Conservation (phyloP, 306 rosid genomes). For the Alnus glutinosa region DNA sequence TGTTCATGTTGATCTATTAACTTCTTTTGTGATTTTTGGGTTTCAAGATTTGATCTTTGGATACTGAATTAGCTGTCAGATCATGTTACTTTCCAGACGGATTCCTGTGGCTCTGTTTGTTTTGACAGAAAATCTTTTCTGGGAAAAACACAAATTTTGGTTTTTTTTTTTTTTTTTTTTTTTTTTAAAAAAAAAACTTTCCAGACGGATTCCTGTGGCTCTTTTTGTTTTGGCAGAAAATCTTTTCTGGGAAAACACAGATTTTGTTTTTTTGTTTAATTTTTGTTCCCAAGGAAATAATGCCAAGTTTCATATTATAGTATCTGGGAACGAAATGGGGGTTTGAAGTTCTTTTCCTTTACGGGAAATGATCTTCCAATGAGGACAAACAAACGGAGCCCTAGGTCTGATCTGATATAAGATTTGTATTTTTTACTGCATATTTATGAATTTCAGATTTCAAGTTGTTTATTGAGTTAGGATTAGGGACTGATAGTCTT, state of each 20-base stretch:
- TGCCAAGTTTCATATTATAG: neutral
- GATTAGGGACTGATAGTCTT: neutral
- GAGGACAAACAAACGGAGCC: neutral
- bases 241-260: neutral
- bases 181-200: too few species aligned
- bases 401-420: neutral
- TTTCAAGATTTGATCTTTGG: conserved; percentile 19
- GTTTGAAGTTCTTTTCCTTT: neutral
- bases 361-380: neutral
- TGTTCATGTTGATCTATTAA: conserved; percentile 6
- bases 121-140: neutral
- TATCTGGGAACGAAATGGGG: neutral
- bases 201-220: conserved; percentile 9
- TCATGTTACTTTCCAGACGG: neutral
- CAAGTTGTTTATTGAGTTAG: neutral
- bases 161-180: neutral
- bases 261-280: conserved; percentile 1
- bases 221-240: conserved; percentile 15
- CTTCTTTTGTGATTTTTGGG: conserved; percentile 5
- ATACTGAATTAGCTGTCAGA: neutral
- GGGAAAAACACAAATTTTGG: conserved; percentile 1
- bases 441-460: neutral
- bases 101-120: conserved; percentile 19
- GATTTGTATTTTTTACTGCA: neutral
- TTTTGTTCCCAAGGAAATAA: neutral